A percentile compares a stretch with the other conserved stretches of the same genome.
phyloP scores from a whole-genome alignment of 225 moss, liverwort and hornwort genomes.

The Physcomitrellopsis africana region DNA sequence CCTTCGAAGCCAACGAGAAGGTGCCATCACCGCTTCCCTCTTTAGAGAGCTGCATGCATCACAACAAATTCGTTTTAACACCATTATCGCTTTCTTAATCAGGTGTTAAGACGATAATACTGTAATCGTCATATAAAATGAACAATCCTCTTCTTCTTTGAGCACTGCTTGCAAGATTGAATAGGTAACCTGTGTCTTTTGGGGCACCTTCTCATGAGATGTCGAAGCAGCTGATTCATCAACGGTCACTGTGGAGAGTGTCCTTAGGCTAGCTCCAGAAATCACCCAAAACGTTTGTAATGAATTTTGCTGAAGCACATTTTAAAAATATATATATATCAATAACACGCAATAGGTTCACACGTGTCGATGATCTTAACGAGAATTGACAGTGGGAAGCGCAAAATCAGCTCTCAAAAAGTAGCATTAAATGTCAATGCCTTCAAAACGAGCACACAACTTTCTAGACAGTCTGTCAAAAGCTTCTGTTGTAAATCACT shows the following conservation, averaged over 20 bases:
- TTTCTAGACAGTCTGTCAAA: not conserved
- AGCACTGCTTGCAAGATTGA: not conserved
- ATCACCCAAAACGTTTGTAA: constrained; percentile 19
- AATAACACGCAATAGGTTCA: not conserved
- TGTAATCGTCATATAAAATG: not conserved
- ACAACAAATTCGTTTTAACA: not conserved
- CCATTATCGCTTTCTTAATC: not conserved
- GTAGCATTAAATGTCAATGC: not conserved
- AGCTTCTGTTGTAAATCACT: not conserved
- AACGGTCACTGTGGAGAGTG: constrained; percentile 2
- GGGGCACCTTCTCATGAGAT: constrained; percentile 8
- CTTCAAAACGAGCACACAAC: not conserved
- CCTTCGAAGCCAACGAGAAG: constrained; percentile 20
- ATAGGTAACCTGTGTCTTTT: not conserved
- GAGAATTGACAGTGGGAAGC: not conserved
- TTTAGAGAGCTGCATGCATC: constrained; percentile 36
- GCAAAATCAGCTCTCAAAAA: not conserved
- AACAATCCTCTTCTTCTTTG: not conserved
- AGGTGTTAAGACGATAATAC: not conserved
- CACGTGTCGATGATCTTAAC: not conserved
- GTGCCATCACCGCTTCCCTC: constrained; percentile 2
- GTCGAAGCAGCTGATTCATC: constrained; percentile 2
- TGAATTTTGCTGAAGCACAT: constrained; percentile 6
- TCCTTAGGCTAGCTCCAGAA: constrained; percentile 11
- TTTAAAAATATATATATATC: not conserved